A percentile compares a stretch with the other conserved stretches of the same genome.
Conservation (phyloP, 495 filamentous ascomycete species). For the Parathielavia appendiculata region DNA sequence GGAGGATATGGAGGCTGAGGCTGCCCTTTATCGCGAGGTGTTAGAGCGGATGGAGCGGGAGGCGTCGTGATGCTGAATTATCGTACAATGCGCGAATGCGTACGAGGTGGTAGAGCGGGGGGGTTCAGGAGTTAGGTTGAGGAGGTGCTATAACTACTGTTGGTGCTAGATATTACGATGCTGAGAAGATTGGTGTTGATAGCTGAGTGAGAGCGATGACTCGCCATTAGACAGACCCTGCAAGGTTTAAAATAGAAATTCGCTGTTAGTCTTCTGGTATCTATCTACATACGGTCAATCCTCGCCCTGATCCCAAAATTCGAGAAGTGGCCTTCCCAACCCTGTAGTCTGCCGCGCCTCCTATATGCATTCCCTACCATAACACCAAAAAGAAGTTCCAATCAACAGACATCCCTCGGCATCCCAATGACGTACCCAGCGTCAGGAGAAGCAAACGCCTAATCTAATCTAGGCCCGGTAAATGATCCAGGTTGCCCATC, state of each 20-base stretch:
- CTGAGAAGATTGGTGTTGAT: no score
- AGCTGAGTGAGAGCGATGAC: no score
- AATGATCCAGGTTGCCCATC: slow-evolving; percentile 28
- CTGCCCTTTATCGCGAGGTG: slow-evolving; percentile 51
- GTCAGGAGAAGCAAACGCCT: neutral
- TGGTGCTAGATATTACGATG: no score
- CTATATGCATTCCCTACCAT: neutral
- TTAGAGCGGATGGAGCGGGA: slow-evolving; percentile 35
- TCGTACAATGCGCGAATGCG: neutral
- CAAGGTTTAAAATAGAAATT: no score
- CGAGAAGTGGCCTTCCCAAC: neutral
- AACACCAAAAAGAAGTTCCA: neutral
- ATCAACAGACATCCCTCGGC: neutral
- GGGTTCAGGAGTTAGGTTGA: neutral
- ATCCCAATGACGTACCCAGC: neutral
- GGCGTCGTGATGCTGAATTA: slow-evolving; percentile 16
- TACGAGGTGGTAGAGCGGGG: neutral
- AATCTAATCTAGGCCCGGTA: slow-evolving; percentile 34
- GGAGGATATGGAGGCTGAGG: slow-evolving; percentile 79
- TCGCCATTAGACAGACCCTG: no score
- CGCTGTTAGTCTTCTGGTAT: neutral
- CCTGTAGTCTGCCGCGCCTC: neutral
- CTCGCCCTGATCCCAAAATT: neutral
- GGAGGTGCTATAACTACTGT: no score
- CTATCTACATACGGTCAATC: neutral